Percentiles rank a stretch among this genome's conserved stretches.
Conservation (phyloP, 306 rosid genomes). For the Oemleria cerasiformis region DNA sequence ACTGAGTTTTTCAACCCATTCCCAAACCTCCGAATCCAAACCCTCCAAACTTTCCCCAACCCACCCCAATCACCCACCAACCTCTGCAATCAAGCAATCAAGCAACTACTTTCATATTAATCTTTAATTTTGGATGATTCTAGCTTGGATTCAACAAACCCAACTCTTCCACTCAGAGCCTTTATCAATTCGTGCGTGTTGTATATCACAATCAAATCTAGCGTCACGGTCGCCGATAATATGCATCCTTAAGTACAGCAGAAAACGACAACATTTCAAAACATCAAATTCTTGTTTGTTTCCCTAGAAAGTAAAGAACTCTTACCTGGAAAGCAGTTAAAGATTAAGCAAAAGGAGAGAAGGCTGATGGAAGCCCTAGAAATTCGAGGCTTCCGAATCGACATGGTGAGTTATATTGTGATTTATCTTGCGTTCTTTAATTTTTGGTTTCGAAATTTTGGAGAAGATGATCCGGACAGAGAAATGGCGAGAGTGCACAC, state of each 20-base stretch:
- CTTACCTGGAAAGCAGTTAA: constrained; percentile 53
- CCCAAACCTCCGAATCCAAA: no score
- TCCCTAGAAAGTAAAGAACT: neutral
- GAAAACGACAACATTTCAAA: neutral
- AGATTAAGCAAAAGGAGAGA: constrained; percentile 30
- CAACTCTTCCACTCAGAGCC: no score
- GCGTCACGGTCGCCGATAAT: constrained; percentile 57
- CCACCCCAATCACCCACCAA: no score
- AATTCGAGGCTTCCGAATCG: constrained; percentile 27
- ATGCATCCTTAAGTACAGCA: constrained; percentile 37
- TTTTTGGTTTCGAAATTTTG: neutral
- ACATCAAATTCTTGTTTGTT: neutral
- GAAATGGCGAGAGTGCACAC: constrained; percentile 15
- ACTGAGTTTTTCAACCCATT: no score
- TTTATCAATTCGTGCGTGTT: constrained; percentile 60
- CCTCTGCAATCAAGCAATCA: no score
- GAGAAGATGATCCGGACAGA: neutral
- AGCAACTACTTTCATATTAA: no score
- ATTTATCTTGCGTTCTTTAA: neutral
- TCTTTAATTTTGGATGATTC: no score
- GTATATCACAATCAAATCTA: constrained; percentile 59
- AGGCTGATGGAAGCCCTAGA: constrained; percentile 28
- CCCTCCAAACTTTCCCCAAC: no score
- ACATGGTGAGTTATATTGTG: constrained; percentile 37
- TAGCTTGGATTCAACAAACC: no score